Evolutionary conservation across 2,329 filamentous ascomycete species (phyloP).

Genomic region (Penicillium sclerotiorum): DNA sequence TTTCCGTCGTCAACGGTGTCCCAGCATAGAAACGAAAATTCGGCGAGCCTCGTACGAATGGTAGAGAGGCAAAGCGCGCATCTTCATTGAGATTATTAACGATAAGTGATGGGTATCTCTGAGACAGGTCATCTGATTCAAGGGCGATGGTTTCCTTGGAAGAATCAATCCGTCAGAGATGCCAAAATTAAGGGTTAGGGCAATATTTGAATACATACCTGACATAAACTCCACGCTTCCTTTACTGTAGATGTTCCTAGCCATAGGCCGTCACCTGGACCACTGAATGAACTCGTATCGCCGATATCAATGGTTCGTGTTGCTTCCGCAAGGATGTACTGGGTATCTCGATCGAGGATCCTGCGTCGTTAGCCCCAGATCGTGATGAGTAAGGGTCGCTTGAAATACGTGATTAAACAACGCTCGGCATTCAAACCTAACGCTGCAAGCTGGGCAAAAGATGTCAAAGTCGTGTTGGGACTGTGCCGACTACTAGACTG

Average conservation of each 20-base stretch:
- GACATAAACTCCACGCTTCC: background rate
- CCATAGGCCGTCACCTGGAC: background rate
- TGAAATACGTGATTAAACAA: conserved; percentile 16
- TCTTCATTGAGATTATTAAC: conserved; percentile 40
- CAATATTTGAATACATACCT: background rate
- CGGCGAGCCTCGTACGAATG: conserved; percentile 38
- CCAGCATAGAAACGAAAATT: conserved; percentile 57
- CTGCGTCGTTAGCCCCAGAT: conserved; percentile 1
- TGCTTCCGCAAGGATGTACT: conserved; percentile 22
- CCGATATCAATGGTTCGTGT: conserved; percentile 10
- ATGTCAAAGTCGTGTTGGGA: conserved; percentile 17
- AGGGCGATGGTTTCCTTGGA: background rate
- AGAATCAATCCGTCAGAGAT: background rate
- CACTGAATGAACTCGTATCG: background rate
- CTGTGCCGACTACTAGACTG: conserved; percentile 4
- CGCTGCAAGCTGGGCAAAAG: conserved; percentile 19
- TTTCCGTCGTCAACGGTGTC: conserved; percentile 59
- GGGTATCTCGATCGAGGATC: conserved; percentile 16
- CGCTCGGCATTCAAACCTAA: conserved; percentile 16
- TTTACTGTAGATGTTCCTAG: background rate
- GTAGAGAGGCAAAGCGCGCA: conserved; percentile 36
- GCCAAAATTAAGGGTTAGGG: background rate
- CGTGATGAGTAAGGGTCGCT: background rate
- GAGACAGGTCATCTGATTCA: background rate
- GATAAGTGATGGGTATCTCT: conserved; percentile 19